A percentile compares a stretch with the other conserved stretches of the same genome.
Evolutionary conservation across 2,329 filamentous ascomycete genomes (phyloP).

Genomic region (Fusarium veterinarium): DNA sequence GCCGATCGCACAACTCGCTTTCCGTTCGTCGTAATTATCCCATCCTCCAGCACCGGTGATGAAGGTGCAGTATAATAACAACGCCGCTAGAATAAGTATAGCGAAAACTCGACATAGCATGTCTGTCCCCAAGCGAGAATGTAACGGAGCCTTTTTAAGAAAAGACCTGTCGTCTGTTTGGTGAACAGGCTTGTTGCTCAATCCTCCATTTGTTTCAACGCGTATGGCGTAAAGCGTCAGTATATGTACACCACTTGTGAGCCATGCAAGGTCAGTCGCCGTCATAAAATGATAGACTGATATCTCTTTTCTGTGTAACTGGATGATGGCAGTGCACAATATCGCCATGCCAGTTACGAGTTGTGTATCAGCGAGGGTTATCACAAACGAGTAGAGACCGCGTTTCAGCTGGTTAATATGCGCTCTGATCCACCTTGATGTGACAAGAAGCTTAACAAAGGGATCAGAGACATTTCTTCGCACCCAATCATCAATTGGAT

Average conservation of each 20-base stretch:
- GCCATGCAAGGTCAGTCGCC: not conserved
- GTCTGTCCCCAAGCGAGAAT: not conserved
- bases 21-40: not conserved
- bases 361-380: not conserved
- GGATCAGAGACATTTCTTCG: not conserved
- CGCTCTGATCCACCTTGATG: not conserved
- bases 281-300: not conserved
- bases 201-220: not conserved
- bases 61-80: not conserved
- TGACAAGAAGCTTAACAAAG: not conserved
- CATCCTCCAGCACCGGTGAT: not conserved
- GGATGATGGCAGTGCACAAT: not conserved
- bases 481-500: not conserved
- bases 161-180: too few relatives aligned
- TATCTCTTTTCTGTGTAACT: not conserved
- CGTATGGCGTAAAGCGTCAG: not conserved
- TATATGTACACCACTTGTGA: not conserved
- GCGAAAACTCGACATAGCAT: not conserved
- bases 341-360: not conserved
- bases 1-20: not conserved
- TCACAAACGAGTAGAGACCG: not conserved
- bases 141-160: fast-evolving
- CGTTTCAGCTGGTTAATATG: not conserved
- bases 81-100: not conserved
- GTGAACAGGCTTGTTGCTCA: not conserved